A percentile compares a stretch with the other conserved stretches of the same genome.
These are phyloP conservation scores for Zoysia pacifica DNA, from an alignment of 176 grass and related monocot species.

Conservation along the genomic window DNA sequence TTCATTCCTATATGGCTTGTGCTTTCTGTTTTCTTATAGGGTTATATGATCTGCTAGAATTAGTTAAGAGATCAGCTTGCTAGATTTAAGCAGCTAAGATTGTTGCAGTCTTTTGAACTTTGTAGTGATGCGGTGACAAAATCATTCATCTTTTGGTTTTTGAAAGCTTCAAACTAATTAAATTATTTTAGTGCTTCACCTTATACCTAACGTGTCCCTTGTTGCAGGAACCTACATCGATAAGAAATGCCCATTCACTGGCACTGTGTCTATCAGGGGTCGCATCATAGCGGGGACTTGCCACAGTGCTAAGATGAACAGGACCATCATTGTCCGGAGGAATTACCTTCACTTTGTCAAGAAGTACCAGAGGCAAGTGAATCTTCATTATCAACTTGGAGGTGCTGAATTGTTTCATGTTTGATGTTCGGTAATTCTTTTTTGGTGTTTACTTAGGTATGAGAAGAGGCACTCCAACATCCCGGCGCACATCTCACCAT, in stretches of 20 bases:
- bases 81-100: too few species aligned
- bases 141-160: too few species aligned
- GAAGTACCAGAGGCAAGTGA: slow-evolving; percentile 44
- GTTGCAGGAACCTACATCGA: slow-evolving; percentile 45
- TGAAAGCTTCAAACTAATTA: too few species aligned
- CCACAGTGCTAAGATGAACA: slow-evolving; percentile 51
- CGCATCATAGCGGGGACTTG: slow-evolving; percentile 47
- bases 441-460: slow-evolving; percentile 25
- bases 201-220: background rate
- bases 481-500: slow-evolving; percentile 47
- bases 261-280: slow-evolving; percentile 47
- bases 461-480: slow-evolving; percentile 54
- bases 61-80: background rate
- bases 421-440: background rate
- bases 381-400: background rate
- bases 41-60: background rate
- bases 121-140: too few species aligned
- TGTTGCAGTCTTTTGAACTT: too few species aligned
- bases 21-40: background rate
- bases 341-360: slow-evolving; percentile 52
- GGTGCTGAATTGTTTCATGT: background rate
- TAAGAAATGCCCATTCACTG: slow-evolving; percentile 53
- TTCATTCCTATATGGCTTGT: background rate
- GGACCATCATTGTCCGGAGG: slow-evolving; percentile 44
- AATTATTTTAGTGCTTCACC: too few species aligned